Evolutionary conservation across 108 stramenopile species (phyloP).

Genomic region (Nannochloropsis salina): DNA sequence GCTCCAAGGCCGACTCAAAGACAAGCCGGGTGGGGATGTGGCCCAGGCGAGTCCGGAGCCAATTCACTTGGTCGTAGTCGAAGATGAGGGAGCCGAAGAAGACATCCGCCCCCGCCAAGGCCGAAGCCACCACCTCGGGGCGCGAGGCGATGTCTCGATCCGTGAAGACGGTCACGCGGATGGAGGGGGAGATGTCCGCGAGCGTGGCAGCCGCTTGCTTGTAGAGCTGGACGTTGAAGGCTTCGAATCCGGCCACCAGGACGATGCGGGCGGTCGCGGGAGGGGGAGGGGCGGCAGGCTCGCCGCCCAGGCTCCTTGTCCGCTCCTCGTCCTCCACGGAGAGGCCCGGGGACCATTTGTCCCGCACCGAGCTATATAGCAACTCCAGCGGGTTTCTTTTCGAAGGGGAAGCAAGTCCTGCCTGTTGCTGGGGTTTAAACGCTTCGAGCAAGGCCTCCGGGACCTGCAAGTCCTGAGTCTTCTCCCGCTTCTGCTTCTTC

Average conservation of each 20-base stretch:
- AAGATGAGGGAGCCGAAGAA: slow-evolving; percentile 72
- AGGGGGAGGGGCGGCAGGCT: background rate
- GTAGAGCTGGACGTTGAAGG: slow-evolving; percentile 73
- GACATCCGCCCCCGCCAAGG: slow-evolving; percentile 62
- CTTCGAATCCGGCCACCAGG: slow-evolving; percentile 77
- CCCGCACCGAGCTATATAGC: too few species aligned
- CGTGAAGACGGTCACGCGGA: slow-evolving; percentile 42
- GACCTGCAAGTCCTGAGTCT: too few species aligned
- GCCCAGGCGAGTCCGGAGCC: slow-evolving; percentile 50
- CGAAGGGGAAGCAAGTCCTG: too few species aligned
- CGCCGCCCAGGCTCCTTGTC: background rate
- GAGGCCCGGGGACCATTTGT: too few species aligned
- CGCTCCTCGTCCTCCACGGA: too few species aligned
- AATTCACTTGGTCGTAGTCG: slow-evolving; percentile 63
- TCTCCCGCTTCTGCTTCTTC: too few species aligned
- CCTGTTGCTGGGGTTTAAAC: too few species aligned
- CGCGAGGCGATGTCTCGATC: slow-evolving; percentile 35
- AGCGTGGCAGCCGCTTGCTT: slow-evolving; percentile 64
- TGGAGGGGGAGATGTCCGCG: slow-evolving; percentile 56
- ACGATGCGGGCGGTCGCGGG: slow-evolving; percentile 52
- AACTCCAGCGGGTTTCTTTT: too few species aligned
- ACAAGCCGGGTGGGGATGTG: slow-evolving; percentile 60
- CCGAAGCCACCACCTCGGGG: slow-evolving; percentile 44
- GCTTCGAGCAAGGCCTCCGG: too few species aligned
- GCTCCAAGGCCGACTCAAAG: slow-evolving; percentile 74